Evolutionary conservation across 352 stramenopile species (phyloP).

Genomic region (Phytophthora hibernalis): DNA sequence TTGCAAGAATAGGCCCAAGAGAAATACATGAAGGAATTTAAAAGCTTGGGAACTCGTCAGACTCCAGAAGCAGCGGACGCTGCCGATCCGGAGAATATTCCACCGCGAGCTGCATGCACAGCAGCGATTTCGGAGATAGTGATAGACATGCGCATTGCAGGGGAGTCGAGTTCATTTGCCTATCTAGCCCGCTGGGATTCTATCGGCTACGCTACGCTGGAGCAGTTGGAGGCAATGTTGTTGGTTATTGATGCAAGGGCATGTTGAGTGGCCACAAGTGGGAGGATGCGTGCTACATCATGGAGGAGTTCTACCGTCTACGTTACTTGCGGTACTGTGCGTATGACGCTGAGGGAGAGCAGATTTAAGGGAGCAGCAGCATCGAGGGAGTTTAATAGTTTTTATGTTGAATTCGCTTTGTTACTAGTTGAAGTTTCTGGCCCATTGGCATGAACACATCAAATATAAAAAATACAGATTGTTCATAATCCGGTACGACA

Average conservation of each 20-base stretch:
- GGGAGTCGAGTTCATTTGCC: neutral
- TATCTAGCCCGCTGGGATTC: slow-evolving; percentile 5
- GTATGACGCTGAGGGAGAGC: neutral
- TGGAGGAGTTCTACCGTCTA: neutral
- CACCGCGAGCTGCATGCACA: neutral
- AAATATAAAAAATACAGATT: no score
- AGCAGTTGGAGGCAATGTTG: slow-evolving; percentile 2
- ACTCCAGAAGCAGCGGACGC: no score
- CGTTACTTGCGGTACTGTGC: neutral
- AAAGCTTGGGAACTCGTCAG: slow-evolving; percentile 7
- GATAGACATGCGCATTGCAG: neutral
- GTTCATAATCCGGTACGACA: no score
- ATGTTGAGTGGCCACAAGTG: neutral
- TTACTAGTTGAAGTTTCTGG: no score
- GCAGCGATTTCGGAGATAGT: slow-evolving; percentile 4
- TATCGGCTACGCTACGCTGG: slow-evolving; percentile 2
- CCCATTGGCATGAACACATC: no score
- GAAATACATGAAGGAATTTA: slow-evolving; percentile 17
- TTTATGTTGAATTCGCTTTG: no score
- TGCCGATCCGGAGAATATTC: neutral
- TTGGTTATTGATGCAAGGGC: slow-evolving; percentile 2
- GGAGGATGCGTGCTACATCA: neutral
- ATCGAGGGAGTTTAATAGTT: no score
- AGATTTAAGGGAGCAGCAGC: neutral
- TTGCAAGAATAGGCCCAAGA: slow-evolving; percentile 22